Conservation (phyloP, 768 basidiomycete genomes). For the Podaxis carcinomalis region DNA sequence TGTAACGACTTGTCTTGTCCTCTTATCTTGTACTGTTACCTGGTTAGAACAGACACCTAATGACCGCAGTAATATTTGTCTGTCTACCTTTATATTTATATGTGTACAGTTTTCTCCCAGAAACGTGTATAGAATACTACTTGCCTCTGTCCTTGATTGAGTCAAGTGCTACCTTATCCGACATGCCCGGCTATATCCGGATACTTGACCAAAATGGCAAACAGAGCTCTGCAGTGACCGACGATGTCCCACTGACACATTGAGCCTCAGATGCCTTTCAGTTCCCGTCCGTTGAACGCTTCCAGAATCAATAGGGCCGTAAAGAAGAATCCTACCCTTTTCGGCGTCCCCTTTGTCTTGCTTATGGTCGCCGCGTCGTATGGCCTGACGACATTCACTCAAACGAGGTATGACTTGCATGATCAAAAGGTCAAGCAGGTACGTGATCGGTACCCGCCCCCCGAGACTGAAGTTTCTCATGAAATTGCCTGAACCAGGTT, state of each 20-base stretch:
- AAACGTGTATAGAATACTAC: too few relatives aligned
- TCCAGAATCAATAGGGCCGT: constrained; percentile 38
- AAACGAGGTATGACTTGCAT: constrained; percentile 88
- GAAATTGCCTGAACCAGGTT: constrained; percentile 35
- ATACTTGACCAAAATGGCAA: neutral
- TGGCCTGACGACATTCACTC: constrained; percentile 77
- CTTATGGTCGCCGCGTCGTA: constrained; percentile 86
- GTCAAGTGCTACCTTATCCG: neutral
- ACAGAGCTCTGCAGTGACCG: neutral
- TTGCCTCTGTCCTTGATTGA: too few relatives aligned
- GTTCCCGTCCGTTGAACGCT: constrained; percentile 40
- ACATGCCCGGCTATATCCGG: neutral
- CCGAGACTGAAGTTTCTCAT: neutral
- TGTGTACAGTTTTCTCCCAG: too few relatives aligned
- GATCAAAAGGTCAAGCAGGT: constrained; percentile 75
- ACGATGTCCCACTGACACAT: neutral
- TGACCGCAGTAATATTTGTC: too few relatives aligned
- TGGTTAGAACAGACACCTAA: too few relatives aligned
- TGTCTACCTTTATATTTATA: too few relatives aligned
- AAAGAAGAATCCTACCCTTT: constrained; percentile 62
- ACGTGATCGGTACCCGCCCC: constrained; percentile 11
- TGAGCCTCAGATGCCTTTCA: constrained; percentile 27
- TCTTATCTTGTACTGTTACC: too few relatives aligned
- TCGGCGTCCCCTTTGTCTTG: constrained; percentile 84
- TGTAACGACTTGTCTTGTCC: too few relatives aligned